phyloP scores from a whole-genome alignment of 352 stramenopile species.

The Phytophthora constricta region DNA sequence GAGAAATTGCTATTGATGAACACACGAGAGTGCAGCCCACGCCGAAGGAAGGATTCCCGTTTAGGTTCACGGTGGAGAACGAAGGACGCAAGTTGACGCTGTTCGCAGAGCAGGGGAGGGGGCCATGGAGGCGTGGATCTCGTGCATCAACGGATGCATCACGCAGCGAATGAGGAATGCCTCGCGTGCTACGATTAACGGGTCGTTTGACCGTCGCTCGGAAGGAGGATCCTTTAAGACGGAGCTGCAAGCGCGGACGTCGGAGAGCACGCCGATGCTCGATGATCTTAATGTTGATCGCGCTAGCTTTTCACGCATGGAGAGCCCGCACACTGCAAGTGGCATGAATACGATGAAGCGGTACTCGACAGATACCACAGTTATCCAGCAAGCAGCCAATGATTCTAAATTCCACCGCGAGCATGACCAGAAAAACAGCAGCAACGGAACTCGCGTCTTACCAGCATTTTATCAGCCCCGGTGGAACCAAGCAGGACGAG shows the following conservation, averaged over 20 bases:
- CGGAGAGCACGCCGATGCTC: constrained; percentile 46
- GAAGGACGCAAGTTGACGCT: constrained; percentile 72
- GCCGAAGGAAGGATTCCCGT: constrained; percentile 63
- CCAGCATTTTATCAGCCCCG: constrained; percentile 37
- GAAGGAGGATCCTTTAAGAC: constrained; percentile 43
- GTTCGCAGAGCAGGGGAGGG: constrained; percentile 65
- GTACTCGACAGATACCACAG: constrained; percentile 65
- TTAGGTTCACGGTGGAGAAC: constrained; percentile 76
- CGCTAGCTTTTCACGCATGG: constrained; percentile 41
- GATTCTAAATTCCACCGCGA: constrained; percentile 51
- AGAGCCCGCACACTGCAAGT: constrained; percentile 32
- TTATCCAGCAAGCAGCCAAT: constrained; percentile 67
- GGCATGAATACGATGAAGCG: constrained; percentile 69
- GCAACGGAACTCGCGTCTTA: constrained; percentile 51
- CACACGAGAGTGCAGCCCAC: constrained; percentile 56
- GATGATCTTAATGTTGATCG: constrained; percentile 47
- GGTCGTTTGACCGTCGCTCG: constrained; percentile 43
- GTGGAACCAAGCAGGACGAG: constrained; percentile 37
- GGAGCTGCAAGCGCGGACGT: constrained; percentile 38
- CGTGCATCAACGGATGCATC: constrained; percentile 63
- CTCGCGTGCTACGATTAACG: constrained; percentile 36
- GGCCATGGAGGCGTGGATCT: constrained; percentile 71
- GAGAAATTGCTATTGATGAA: constrained; percentile 79
- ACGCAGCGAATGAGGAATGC: constrained; percentile 33
- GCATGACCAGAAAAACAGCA: constrained; percentile 49